A percentile compares a stretch with the other conserved stretches of the same genome.
These are phyloP conservation scores for Aureoboletus auriporus DNA, from an alignment of 768 basidiomycete species.

Conservation along the genomic window DNA sequence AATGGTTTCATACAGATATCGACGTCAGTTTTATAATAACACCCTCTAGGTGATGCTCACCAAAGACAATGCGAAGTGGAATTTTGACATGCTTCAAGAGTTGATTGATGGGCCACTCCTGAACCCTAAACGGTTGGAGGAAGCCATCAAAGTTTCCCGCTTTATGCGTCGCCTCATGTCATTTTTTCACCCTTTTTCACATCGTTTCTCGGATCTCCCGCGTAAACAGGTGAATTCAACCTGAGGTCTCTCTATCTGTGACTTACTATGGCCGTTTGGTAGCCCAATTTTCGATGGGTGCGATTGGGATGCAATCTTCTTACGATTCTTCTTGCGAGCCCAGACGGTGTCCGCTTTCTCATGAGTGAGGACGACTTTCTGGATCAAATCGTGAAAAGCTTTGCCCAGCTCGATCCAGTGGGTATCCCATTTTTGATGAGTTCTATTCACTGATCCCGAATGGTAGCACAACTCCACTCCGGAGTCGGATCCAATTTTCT, in stretches of 20 bases:
- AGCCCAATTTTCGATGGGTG: conserved; percentile 86
- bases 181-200: conserved; percentile 89
- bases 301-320: conserved; percentile 78
- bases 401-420: conserved; percentile 91
- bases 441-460: background rate
- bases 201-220: conserved; percentile 81
- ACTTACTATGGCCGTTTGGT: background rate
- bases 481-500: conserved; percentile 78
- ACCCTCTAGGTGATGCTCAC: conserved; percentile 68
- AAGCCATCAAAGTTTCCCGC: conserved; percentile 85
- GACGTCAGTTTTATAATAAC: background rate
- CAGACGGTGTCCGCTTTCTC: conserved; percentile 83
- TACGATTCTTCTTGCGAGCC: conserved; percentile 74
- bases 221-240: conserved; percentile 51
- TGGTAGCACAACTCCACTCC: conserved; percentile 66
- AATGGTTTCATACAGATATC: conserved; percentile 7
- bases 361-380: conserved; percentile 80
- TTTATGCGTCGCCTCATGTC: conserved; percentile 88
- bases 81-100: conserved; percentile 83
- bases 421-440: conserved; percentile 19
- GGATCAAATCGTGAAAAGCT: conserved; percentile 76
- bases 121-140: conserved; percentile 89
- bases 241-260: background rate
- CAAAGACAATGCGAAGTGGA: conserved; percentile 91
- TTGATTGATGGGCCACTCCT: conserved; percentile 89